Percentiles rank a stretch among this genome's conserved stretches.
These are phyloP conservation scores for Cryptococcus sp. DNA, from an alignment of 1,284 basidiomycete genomes.

Conservation along the genomic window DNA sequence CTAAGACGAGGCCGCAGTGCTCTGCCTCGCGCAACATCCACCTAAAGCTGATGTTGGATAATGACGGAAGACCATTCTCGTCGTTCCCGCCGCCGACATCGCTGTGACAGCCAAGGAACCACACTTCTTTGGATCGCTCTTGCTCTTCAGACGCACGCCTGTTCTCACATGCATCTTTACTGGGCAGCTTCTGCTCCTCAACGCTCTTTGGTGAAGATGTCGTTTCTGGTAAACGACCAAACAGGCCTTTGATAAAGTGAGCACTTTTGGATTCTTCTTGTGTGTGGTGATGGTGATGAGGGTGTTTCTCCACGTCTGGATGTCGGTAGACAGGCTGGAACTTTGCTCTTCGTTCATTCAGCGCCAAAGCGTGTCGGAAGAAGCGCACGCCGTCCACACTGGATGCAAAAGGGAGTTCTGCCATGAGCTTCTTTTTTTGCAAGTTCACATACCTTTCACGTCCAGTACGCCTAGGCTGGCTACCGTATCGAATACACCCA, in stretches of 20 bases:
- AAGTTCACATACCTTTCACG: conserved; percentile 1
- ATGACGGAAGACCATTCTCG: conserved; percentile 15
- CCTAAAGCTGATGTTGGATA: conserved; percentile 42
- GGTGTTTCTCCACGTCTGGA: conserved; percentile 1
- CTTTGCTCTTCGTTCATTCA: conserved; percentile 47
- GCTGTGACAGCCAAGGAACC: conserved; percentile 39
- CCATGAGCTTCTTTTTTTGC: neutral
- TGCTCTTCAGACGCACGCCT: neutral
- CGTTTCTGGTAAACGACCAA: neutral
- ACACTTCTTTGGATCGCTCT: conserved; percentile 25
- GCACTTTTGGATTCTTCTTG: neutral
- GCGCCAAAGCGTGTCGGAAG: conserved; percentile 48
- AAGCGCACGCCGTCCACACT: conserved; percentile 29
- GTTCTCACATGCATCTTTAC: neutral
- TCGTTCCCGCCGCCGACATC: conserved; percentile 33
- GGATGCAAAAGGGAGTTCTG: conserved; percentile 30
- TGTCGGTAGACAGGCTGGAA: conserved; percentile 39
- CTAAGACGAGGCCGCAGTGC: conserved; percentile 24
- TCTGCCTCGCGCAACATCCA: conserved; percentile 47
- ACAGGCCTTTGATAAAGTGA: neutral
- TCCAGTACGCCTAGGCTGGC: conserved; percentile 16
- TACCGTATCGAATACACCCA: conserved; percentile 38
- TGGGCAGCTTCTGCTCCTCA: neutral
- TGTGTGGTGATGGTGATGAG: too few species aligned
- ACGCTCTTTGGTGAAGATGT: neutral